Conservation (phyloP, 805 yeast species). For the Wickerhamiella hasegawae region DNA sequence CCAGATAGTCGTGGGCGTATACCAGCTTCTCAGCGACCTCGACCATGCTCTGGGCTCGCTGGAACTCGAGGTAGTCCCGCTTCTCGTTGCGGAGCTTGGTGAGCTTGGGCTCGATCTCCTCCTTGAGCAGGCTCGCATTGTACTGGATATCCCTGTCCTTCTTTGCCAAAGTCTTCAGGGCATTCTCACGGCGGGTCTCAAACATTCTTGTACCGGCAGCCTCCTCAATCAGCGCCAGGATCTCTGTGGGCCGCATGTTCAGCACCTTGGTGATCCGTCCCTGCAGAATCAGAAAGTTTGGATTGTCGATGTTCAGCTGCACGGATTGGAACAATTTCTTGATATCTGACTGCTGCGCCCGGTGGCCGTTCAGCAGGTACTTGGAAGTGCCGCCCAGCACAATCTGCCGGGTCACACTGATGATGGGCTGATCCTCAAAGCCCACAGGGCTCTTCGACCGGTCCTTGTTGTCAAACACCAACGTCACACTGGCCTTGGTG, state of each 20-base stretch:
- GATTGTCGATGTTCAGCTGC: conserved; percentile 89
- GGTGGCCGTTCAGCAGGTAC: conserved; percentile 85
- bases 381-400: conserved; percentile 84
- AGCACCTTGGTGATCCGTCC: conserved; percentile 95
- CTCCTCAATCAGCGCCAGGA: conserved; percentile 82
- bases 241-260: conserved; percentile 89
- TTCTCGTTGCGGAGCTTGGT: conserved; percentile 70
- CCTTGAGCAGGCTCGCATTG: conserved; percentile 52
- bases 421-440: conserved; percentile 48
- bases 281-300: conserved; percentile 95
- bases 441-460: conserved; percentile 70
- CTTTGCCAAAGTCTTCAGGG: conserved; percentile 79
- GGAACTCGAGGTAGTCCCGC: conserved; percentile 68
- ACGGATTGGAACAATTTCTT: conserved; percentile 83
- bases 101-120: conserved; percentile 87
- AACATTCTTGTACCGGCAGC: conserved; percentile 97
- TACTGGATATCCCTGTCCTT: conserved; percentile 75
- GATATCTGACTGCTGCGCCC: conserved; percentile 89
- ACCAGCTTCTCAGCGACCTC: conserved; percentile 62
- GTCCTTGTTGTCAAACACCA: conserved; percentile 82
- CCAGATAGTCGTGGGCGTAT: conserved; percentile 56
- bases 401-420: conserved; percentile 84
- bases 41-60: conserved; percentile 63
- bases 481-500: conserved; percentile 90
- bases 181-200: conserved; percentile 84